Percentiles rank a stretch among this genome's conserved stretches.
These are phyloP conservation scores for Candida easanensis DNA, from an alignment of 805 yeast genomes.

Conservation along the genomic window DNA sequence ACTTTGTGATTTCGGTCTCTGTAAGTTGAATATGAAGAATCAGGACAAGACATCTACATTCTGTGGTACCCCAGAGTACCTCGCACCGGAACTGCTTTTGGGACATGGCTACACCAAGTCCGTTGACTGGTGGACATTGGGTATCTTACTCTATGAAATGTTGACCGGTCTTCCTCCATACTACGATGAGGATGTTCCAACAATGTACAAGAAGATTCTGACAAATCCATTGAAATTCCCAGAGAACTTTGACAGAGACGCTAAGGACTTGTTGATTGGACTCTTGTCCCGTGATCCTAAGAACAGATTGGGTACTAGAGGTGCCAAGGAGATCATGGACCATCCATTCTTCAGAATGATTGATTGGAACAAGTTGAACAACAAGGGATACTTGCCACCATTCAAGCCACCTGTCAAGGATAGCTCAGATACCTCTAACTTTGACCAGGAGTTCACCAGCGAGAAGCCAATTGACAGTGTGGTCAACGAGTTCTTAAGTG, in stretches of 20 bases:
- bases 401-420: constrained; percentile 88
- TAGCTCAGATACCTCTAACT: constrained; percentile 87
- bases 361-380: constrained; percentile 81
- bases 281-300: constrained; percentile 83
- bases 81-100: constrained; percentile 89
- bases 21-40: constrained; percentile 91
- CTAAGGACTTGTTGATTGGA: constrained; percentile 72
- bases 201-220: constrained; percentile 91
- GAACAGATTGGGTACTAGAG: constrained; percentile 71
- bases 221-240: constrained; percentile 91
- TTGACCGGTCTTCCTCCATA: constrained; percentile 96
- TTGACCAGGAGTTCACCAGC: constrained; percentile 86
- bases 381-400: constrained; percentile 92
- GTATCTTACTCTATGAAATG: constrained; percentile 93
- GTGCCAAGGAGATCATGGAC: constrained; percentile 77
- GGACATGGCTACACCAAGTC: constrained; percentile 94
- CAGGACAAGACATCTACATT: constrained; percentile 88
- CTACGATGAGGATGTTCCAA: constrained; percentile 88
- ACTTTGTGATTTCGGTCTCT: constrained; percentile 93
- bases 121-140: constrained; percentile 99
- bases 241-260: constrained; percentile 79
- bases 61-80: constrained; percentile 97
- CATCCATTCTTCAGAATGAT: constrained; percentile 87
- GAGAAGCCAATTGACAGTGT: constrained; percentile 95
- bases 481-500: constrained; percentile 87